Base-by-base conservation (phyloP, 306 rosid species). In the Cicer arietinum region DNA sequence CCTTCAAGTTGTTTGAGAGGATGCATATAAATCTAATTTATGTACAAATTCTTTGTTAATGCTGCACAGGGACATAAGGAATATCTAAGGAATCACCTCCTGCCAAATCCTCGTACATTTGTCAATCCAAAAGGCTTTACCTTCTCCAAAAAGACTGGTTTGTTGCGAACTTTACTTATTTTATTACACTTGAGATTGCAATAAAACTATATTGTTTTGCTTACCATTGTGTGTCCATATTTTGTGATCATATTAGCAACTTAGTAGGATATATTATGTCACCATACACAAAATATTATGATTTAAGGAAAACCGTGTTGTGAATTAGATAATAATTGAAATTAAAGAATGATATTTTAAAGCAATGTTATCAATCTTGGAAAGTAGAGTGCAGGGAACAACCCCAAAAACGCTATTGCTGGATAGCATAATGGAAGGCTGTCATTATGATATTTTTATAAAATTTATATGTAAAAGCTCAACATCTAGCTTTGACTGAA, bases 71-170 rank as follows among this genome's bases (percentile, higher is more conserved):
- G 99, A 12, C 78, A 87, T 1, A 92, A 89, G 86, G 97, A 94
- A 18, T 94, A 92, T 81, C 81, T 94, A 53, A 80, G 99, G 86
- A 94, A 94, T 84, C 93, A 94, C 71, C 81, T 94, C 58, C 43
- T 16, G 65, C 99, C 99, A 6, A 94, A 87, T 76, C 97, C 97
- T 17, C 92, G 97, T 3, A 91, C 99, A 4, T 94, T 68, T 46
- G 80, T 92, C 76, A 90, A 89, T 83, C 79, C 88, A 18, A 88
- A 81, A 13, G 97, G 90, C 56, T 90, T 87, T 80, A 20, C 74
- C 22, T 89, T 90, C 64, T 59, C 99, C 12, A 92, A 90, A 84
- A 92, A 90, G 85, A 94, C 89, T 7, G 99, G 99, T 94, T 12
- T 76, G 90, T 79, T 40, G 8, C 14, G 1, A 51, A 43, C 47